phyloP scores from a whole-genome alignment of 2,329 filamentous ascomycete species.

The Macrophomina pseudophaseolina region DNA sequence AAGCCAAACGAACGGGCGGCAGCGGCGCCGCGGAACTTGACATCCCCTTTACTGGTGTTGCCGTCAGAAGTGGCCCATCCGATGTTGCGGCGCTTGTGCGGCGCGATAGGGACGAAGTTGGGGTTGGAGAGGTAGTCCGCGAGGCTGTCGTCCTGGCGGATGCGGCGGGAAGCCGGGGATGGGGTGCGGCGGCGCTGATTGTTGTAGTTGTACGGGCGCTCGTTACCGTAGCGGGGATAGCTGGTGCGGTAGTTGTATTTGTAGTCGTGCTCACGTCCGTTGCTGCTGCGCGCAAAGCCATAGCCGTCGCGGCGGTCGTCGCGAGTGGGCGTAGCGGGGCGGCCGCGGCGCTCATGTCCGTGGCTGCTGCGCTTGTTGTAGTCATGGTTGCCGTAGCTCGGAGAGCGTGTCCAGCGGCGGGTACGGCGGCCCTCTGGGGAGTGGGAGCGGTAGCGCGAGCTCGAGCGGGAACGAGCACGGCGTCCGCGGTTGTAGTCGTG shows the following conservation, averaged over 20 bases:
- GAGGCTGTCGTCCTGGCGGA: no score
- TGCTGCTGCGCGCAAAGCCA: neutral
- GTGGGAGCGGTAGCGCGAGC: neutral
- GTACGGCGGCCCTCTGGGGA: neutral
- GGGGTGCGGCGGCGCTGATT: no score
- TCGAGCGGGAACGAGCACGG: neutral
- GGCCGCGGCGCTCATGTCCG: neutral
- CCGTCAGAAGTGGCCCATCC: neutral
- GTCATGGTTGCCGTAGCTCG: neutral
- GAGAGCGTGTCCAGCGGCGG: neutral
- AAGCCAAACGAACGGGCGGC: no score
- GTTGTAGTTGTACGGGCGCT: no score
- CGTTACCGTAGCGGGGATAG: no score
- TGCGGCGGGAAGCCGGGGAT: no score
- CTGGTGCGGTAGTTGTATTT: no score
- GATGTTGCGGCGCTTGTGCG: neutral
- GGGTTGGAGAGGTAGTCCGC: neutral
- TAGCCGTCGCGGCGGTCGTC: neutral
- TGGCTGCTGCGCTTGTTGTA: neutral
- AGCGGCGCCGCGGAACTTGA: no score
- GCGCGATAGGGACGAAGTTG: neutral
- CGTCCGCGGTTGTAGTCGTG: no score
- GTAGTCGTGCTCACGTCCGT: neutral
- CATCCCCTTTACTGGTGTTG: no score
- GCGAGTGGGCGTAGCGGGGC: neutral